phyloP scores from a whole-genome alignment of 257 asterid genomes.

The Striga asiatica region DNA sequence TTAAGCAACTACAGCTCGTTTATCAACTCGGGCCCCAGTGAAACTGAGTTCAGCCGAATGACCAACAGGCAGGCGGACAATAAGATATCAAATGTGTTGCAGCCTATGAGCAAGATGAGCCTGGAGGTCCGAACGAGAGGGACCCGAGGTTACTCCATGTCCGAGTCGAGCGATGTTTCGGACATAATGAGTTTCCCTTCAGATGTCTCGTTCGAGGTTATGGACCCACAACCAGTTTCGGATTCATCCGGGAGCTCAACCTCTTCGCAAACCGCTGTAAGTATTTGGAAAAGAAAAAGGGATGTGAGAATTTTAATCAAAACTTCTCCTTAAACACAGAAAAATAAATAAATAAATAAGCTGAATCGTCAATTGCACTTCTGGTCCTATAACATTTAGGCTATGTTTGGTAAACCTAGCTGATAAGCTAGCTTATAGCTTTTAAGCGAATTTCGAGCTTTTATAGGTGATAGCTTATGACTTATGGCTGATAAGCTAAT shows the following conservation, averaged over 20 bases:
- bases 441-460: too few relatives aligned
- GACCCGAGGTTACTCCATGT: conserved; percentile 1
- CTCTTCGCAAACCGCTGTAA: conserved; percentile 32
- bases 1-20: conserved; percentile 23
- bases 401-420: too few relatives aligned
- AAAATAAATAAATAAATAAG: too few relatives aligned
- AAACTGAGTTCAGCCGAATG: conserved; percentile 11
- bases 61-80: conserved; percentile 16
- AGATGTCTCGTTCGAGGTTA: conserved; percentile 27
- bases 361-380: neutral
- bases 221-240: conserved; percentile 21
- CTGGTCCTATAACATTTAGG: too few relatives aligned
- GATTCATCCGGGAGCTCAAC: conserved; percentile 21
- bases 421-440: too few relatives aligned
- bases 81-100: conserved; percentile 22
- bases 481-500: too few relatives aligned
- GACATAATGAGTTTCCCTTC: conserved; percentile 24
- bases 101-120: conserved; percentile 17
- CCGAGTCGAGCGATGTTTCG: conserved; percentile 27
- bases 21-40: conserved; percentile 18
- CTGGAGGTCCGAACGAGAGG: conserved; percentile 21
- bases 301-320: too few relatives aligned
- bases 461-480: too few relatives aligned
- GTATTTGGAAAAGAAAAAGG: neutral
- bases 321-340: too few relatives aligned